These are phyloP conservation scores for Bertia moriformis DNA, from an alignment of 2,329 filamentous ascomycete genomes.

Conservation along the genomic window DNA sequence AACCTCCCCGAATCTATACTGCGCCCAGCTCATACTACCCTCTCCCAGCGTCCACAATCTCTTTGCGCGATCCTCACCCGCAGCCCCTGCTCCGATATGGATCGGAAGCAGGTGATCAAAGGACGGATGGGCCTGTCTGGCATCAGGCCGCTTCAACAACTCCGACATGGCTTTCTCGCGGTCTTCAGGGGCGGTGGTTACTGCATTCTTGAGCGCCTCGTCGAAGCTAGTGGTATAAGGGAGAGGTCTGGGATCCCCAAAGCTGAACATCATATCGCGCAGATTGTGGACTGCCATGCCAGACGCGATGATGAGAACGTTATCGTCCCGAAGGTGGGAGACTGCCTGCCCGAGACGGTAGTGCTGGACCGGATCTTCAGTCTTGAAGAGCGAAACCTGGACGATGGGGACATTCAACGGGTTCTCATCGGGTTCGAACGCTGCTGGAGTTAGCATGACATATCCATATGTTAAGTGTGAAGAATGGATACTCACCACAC, in stretches of 20 bases:
- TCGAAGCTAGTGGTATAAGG: constrained; percentile 52
- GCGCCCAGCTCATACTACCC: constrained; percentile 35
- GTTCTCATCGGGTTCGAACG: constrained; percentile 46
- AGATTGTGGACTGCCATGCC: constrained; percentile 67
- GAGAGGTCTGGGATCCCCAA: constrained; percentile 27
- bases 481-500: constrained; percentile 15
- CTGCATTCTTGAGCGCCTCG: constrained; percentile 50
- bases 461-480: neutral
- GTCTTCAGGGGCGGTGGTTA: constrained; percentile 24
- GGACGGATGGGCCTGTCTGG: constrained; percentile 28
- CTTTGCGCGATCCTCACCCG: constrained; percentile 24
- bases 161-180: constrained; percentile 23
- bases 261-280: constrained; percentile 32
- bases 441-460: constrained; percentile 12
- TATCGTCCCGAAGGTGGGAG: constrained; percentile 48
- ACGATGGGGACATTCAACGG: constrained; percentile 54
- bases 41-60: constrained; percentile 27
- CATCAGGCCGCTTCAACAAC: constrained; percentile 24
- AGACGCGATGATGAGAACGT: constrained; percentile 53
- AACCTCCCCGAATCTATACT: constrained; percentile 24
- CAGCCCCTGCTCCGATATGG: constrained; percentile 34
- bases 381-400: constrained; percentile 56
- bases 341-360: constrained; percentile 55
- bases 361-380: constrained; percentile 49
- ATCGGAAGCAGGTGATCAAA: constrained; percentile 37